Conservation (phyloP, 805 yeast genomes). For the Wickerhamiella brachini region DNA sequence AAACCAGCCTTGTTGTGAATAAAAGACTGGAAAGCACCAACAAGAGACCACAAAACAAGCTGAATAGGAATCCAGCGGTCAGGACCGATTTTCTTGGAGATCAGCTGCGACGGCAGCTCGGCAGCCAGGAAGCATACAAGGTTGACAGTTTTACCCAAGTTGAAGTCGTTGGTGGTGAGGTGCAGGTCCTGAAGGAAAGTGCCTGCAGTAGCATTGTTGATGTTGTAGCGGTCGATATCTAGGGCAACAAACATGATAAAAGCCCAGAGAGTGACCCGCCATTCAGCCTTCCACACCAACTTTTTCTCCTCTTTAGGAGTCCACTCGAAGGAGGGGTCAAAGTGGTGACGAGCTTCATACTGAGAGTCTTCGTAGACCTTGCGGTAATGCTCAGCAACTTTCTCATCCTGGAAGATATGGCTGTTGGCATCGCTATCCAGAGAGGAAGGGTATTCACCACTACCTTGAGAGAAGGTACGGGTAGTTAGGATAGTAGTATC, state of each 20-base stretch:
- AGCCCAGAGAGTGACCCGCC: slow-evolving; percentile 43
- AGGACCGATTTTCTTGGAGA: slow-evolving; percentile 51
- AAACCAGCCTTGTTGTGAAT: slow-evolving; percentile 32
- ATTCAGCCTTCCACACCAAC: slow-evolving; percentile 39
- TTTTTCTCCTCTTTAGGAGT: slow-evolving; percentile 35
- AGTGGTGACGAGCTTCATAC: slow-evolving; percentile 41
- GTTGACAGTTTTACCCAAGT: slow-evolving; percentile 45
- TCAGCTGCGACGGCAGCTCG: slow-evolving; percentile 55
- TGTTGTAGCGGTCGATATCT: slow-evolving; percentile 45
- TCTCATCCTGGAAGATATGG: slow-evolving; percentile 33
- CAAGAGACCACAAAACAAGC: slow-evolving; percentile 42
- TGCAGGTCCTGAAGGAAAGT: slow-evolving; percentile 38
- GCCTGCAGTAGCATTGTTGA: slow-evolving; percentile 46
- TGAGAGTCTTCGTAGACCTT: slow-evolving; percentile 33
- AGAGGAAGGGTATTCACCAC: not conserved
- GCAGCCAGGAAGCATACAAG: slow-evolving; percentile 40
- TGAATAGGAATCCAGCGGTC: slow-evolving; percentile 53
- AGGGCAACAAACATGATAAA: slow-evolving; percentile 46
- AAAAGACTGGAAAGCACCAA: slow-evolving; percentile 38
- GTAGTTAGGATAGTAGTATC: not conserved
- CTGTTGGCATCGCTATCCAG: not conserved
- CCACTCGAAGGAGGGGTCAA: slow-evolving; percentile 51
- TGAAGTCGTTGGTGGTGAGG: slow-evolving; percentile 43
- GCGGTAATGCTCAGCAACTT: slow-evolving; percentile 33
- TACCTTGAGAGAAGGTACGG: not conserved